Evolutionary conservation across 2,329 filamentous ascomycete species (phyloP), one percentile per base, ranked within the genome.

Genomic region (Lasiodiplodia gonubiensis): DNA sequence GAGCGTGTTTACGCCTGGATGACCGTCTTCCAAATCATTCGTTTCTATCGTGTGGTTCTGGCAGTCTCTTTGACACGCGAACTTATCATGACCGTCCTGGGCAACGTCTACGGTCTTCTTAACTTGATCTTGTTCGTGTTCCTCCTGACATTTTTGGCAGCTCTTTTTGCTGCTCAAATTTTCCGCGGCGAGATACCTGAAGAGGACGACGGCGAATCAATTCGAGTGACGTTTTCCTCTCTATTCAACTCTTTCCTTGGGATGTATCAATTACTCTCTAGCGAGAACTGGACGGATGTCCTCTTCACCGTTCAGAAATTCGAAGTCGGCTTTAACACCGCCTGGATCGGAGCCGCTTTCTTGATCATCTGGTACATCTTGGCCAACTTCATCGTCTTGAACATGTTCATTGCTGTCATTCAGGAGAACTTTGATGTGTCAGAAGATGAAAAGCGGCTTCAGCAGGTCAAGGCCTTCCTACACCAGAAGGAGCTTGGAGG

Each of bases 321-420:
- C 72, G 89, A 92, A 11, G 85, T 85, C 11, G 74, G 76, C 6
- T 88, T 85, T 71, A 85, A 89, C 48, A 96, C 92, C n/a, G 87
- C 92, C 10, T 98, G 95, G 94, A 93, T 98, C 67, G 93, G 92
- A 11, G 93, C 94, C 10, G 85, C 92, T 1, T 97, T 99, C 73
- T 86, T 97, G 72, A 92, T 97, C 70, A 86, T 94, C 71, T 99
- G 95, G 95, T 98, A 97, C 79, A 95, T 97, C 67, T 86, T 99
- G 52, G 87, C 93, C 6, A 97, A 96, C 78, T 94, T 98, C 77
- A 97, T 99, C 80, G 87, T 98, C 69, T 82, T 99, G 82, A 99
- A 98, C 76, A 99, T 99, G 95, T 99, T 99, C 84, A 98, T 99
- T 92, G 95, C 95, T 84, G 95, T 99, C 81, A 99, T 99, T 71